These are phyloP conservation scores for Lepidium didymum DNA, from an alignment of 345 rosid genomes.

Conservation along the genomic window DNA sequence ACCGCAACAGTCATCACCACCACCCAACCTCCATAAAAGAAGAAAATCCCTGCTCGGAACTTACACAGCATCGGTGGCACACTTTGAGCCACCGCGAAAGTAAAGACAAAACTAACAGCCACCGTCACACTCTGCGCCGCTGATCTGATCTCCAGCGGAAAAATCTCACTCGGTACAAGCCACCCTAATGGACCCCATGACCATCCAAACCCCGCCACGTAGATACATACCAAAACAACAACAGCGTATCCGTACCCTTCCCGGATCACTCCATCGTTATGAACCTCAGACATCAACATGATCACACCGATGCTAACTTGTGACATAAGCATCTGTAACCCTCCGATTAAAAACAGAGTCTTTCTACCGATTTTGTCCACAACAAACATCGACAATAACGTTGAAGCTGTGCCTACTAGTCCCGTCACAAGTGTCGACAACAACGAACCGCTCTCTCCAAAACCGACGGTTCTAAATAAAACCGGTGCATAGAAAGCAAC, in stretches of 20 bases:
- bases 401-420: slow-evolving; percentile 34
- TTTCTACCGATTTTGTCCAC: slow-evolving; percentile 60
- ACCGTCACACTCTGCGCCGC: slow-evolving; percentile 62
- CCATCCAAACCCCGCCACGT: slow-evolving; percentile 57
- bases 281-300: slow-evolving; percentile 36
- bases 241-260: slow-evolving; percentile 35
- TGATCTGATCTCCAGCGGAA: slow-evolving; percentile 51
- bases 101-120: slow-evolving; percentile 47
- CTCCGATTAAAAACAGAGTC: slow-evolving; percentile 42
- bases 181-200: slow-evolving; percentile 76
- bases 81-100: slow-evolving; percentile 50
- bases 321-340: slow-evolving; percentile 55
- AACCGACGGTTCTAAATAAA: slow-evolving; percentile 59
- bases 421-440: slow-evolving; percentile 50
- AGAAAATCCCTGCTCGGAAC: slow-evolving; percentile 48
- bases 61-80: slow-evolving; percentile 49
- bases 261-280: slow-evolving; percentile 37
- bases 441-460: slow-evolving; percentile 53
- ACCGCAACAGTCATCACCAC: slow-evolving; percentile 47
- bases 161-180: slow-evolving; percentile 63
- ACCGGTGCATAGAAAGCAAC: slow-evolving; percentile 66
- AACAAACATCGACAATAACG: slow-evolving; percentile 45
- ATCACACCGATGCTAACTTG: slow-evolving; percentile 43
- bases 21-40: slow-evolving; percentile 61
- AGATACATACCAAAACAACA: slow-evolving; percentile 38